Conservation (phyloP, 169 alveolate species). For the Plasmodium cynomolgi region DNA sequence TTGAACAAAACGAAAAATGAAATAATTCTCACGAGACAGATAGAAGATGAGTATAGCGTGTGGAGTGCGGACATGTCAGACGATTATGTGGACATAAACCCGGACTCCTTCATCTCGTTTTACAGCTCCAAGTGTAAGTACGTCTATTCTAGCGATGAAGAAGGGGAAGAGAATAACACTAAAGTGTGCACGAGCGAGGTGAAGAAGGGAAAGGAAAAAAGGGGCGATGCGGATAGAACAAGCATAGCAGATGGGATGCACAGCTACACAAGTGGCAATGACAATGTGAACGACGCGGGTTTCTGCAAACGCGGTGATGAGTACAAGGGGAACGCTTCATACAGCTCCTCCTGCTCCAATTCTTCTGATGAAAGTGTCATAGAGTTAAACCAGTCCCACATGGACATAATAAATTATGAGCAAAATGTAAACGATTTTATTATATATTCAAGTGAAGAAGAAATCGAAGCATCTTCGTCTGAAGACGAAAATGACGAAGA, state of each 20-base stretch:
- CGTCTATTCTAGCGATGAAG: slow-evolving; percentile 23
- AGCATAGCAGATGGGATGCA: neutral
- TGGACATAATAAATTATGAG: slow-evolving; percentile 6
- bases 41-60: slow-evolving; percentile 82
- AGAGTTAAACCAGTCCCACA: neutral
- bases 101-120: slow-evolving; percentile 53
- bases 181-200: neutral
- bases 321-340: neutral
- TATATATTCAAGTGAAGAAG: slow-evolving; percentile 72
- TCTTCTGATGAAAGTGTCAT: slow-evolving; percentile 5
- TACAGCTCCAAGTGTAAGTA: slow-evolving; percentile 68
- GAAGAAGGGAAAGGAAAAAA: neutral
- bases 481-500: slow-evolving; percentile 1
- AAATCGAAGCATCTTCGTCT: slow-evolving; percentile 18
- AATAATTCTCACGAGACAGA: slow-evolving; percentile 77
- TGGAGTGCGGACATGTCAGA: slow-evolving; percentile 86
- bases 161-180: neutral
- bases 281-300: neutral
- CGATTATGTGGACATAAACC: slow-evolving; percentile 60
- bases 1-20: slow-evolving; percentile 79
- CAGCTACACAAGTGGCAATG: neutral
- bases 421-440: neutral
- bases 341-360: neutral
- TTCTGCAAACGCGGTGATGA: neutral
- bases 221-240: neutral